A percentile compares a stretch with the other conserved stretches of the same genome.
These are phyloP conservation scores for Escallonia herrerae DNA, from an alignment of 129 eudicot genomes.

Conservation along the genomic window DNA sequence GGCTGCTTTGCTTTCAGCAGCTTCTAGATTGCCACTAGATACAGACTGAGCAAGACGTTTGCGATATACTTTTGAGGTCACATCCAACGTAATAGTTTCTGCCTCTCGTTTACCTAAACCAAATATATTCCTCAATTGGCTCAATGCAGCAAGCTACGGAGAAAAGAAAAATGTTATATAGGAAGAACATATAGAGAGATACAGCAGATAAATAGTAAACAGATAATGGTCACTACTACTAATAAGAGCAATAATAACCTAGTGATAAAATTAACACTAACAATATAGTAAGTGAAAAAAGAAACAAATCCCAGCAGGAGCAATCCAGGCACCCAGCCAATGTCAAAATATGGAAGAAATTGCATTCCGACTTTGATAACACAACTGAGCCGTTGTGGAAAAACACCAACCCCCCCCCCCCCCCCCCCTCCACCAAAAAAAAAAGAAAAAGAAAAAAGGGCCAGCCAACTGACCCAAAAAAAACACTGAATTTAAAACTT, in stretches of 20 bases:
- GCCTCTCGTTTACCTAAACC: conserved; percentile 91
- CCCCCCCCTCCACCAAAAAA: no score
- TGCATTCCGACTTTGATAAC: no score
- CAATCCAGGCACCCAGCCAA: not conserved
- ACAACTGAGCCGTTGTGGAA: no score
- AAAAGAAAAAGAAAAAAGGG: no score
- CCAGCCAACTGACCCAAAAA: no score
- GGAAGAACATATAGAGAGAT: not conserved
- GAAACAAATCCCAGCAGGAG: not conserved
- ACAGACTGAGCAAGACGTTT: conserved; percentile 77
- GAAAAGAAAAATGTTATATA: not conserved
- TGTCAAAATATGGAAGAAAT: no score
- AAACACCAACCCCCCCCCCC: no score
- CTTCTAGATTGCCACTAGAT: conserved; percentile 61
- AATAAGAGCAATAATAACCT: no score
- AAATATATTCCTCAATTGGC: conserved; percentile 79
- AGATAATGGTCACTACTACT: no score
- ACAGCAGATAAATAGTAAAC: no score
- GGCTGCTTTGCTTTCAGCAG: conserved; percentile 92
- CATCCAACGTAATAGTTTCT: conserved; percentile 65
- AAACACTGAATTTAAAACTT: no score
- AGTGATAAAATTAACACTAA: not conserved
- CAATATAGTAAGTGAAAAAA: not conserved
- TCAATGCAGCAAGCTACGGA: conserved; percentile 71
- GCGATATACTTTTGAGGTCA: conserved; percentile 75